These are phyloP conservation scores for Trichoderma brevicompactum DNA, from an alignment of 2,329 filamentous ascomycete genomes.

Conservation along the genomic window DNA sequence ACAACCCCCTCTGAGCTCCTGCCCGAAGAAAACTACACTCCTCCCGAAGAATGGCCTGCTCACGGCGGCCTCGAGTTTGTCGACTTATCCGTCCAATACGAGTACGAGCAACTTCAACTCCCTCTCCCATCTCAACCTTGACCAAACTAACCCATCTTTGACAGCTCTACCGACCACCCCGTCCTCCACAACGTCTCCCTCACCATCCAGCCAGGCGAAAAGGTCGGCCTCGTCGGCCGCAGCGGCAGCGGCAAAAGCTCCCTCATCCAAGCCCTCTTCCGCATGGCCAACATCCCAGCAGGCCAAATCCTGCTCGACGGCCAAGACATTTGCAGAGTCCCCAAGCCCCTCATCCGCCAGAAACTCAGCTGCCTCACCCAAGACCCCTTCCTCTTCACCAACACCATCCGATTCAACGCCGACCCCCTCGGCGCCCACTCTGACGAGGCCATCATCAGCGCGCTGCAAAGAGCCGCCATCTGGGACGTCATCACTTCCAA, in stretches of 20 bases:
- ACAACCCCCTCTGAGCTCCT: slow-evolving; percentile 36
- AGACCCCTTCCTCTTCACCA: slow-evolving; percentile 56
- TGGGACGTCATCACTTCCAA: slow-evolving; percentile 48
- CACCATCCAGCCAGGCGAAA: slow-evolving; percentile 42
- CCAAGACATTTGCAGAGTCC: slow-evolving; percentile 42
- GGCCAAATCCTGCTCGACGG: slow-evolving; percentile 54
- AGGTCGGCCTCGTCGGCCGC: slow-evolving; percentile 52
- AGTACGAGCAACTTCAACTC: slow-evolving; percentile 33
- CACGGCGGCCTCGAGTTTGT: slow-evolving; percentile 35
- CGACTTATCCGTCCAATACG: slow-evolving; percentile 36
- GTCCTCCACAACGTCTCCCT: slow-evolving; percentile 42
- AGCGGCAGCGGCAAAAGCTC: slow-evolving; percentile 47
- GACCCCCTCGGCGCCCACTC: slow-evolving; percentile 48
- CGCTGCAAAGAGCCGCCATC: slow-evolving; percentile 53
- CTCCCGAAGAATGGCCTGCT: slow-evolving; percentile 34
- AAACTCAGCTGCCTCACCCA: slow-evolving; percentile 55
- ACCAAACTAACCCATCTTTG: neutral
- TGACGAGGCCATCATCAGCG: slow-evolving; percentile 49
- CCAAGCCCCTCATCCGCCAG: slow-evolving; percentile 38
- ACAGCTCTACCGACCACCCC: slow-evolving; percentile 33
- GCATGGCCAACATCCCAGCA: slow-evolving; percentile 50
- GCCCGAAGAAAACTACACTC: slow-evolving; percentile 29
- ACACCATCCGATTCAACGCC: slow-evolving; percentile 55
- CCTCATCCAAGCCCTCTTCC: slow-evolving; percentile 51
- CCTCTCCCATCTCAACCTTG: neutral